Evolutionary conservation across 768 basidiomycete genomes (phyloP), one percentile per base, ranked within the genome.

Genomic region (Strobilomyces echinocephalus): DNA sequence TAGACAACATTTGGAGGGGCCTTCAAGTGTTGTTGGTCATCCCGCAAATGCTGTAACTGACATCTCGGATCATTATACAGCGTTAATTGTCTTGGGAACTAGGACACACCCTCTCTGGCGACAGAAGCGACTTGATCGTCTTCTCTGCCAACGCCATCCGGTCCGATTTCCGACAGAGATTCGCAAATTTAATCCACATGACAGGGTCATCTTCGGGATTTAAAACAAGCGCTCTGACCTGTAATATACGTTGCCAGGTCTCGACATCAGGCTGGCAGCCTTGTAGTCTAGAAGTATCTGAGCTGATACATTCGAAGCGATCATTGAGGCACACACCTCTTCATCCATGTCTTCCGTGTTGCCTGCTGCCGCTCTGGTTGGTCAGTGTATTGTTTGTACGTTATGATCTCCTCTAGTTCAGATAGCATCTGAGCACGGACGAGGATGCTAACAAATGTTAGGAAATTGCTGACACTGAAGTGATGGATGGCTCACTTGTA

Each of bases 181-280:
- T 98, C 3, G 95, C 92, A 64, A 99, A 97, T 72, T 97, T 94
- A 72, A 99, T 97, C 94, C 95, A 98, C 85, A 97, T 97, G 43
- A 89, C 82, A 41, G 90, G 91, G 65, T 97, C 94, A 57, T 97
- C 93, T 58, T 90, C 90, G 0, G 97, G 95, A 41, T 83, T 89
- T 26, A 97, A 76, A 20, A 99, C 94, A 49, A 98, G 78, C 0
- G 95, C 92, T 49, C 97, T 83, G 46, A 99, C 93, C 76, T 97
- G 95, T 8, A 99, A 76, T 50, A 98, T 91, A 18, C 95, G 84
- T 68, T 98, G 97, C 97, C 97, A 99, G 6, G 97, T 93, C 71
- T 99, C 97, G 33, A 98, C 95, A 62, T 98, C 97, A 24, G 92
- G 91, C 65, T 98, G 94, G 71, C 95, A 97, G 1, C 94, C 97